Evolutionary conservation across 129 eudicot genomes (phyloP).

Genomic region (Tagetes erecta): DNA sequence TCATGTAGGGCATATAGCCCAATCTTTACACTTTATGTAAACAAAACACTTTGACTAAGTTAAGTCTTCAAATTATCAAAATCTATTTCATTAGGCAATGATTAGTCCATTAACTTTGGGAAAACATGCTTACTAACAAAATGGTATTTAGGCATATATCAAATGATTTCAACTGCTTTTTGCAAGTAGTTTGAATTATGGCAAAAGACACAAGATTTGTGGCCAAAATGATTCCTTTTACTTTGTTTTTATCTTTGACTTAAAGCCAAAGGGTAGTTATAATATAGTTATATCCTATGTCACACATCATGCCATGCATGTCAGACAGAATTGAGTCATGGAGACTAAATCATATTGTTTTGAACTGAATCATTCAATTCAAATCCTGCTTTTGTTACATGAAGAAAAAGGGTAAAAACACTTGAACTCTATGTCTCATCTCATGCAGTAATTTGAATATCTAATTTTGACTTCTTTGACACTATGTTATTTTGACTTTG

Average conservation of each 20-base stretch:
- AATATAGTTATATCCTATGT: constrained; percentile 32
- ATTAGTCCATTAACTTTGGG: constrained; percentile 35
- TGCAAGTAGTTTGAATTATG: constrained; percentile 42
- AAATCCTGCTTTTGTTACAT: constrained; percentile 25
- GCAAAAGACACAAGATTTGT: constrained; percentile 37
- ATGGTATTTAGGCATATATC: constrained; percentile 20
- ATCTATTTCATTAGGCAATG: constrained; percentile 36
- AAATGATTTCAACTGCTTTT: constrained; percentile 32
- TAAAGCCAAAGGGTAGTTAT: constrained; percentile 49
- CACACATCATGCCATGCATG: constrained; percentile 46
- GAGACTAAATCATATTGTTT: constrained; percentile 40
- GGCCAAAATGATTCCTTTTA: constrained; percentile 42
- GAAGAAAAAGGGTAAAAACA: constrained; percentile 30
- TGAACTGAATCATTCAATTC: constrained; percentile 28
- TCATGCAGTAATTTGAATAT: constrained; percentile 22
- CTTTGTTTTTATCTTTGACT: constrained; percentile 53
- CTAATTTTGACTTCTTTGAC: constrained; percentile 25
- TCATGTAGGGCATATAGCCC: neutral
- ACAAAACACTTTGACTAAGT: constrained; percentile 4
- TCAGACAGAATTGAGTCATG: constrained; percentile 45
- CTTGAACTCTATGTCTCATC: neutral
- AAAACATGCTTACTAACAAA: constrained; percentile 34
- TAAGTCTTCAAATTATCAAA: constrained; percentile 10
- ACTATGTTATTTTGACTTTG: constrained; percentile 27
- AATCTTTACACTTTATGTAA: neutral